Evolutionary conservation across 306 rosid genomes (phyloP).

Genomic region (Rosa persica): DNA sequence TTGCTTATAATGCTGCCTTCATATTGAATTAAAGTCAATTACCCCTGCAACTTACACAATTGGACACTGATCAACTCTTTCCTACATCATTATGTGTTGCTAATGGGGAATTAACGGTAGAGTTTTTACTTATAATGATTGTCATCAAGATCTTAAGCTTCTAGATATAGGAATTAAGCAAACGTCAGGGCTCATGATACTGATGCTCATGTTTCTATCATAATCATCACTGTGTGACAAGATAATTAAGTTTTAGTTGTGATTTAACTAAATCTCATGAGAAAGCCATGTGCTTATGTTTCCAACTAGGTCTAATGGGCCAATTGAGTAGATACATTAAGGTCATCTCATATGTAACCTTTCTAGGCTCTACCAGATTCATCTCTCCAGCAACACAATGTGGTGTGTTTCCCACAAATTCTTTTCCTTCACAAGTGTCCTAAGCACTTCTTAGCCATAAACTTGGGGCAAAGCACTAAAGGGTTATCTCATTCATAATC

Average conservation of each 20-base stretch:
- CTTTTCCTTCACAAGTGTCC: slow-evolving; percentile 32
- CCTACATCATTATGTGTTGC: slow-evolving; percentile 14
- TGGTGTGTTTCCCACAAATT: slow-evolving; percentile 47
- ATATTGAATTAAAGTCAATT: slow-evolving; percentile 41
- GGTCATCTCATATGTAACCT: slow-evolving; percentile 57
- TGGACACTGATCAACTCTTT: neutral
- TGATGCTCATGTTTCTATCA: slow-evolving; percentile 52
- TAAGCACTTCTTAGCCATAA: slow-evolving; percentile 18
- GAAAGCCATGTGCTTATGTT: slow-evolving; percentile 86
- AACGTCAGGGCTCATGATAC: slow-evolving; percentile 42
- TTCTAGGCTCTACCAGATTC: slow-evolving; percentile 31
- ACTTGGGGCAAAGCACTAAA: slow-evolving; percentile 14
- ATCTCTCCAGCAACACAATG: slow-evolving; percentile 47
- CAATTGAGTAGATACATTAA: slow-evolving; percentile 52
- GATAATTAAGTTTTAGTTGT: slow-evolving; percentile 49
- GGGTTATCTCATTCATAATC: neutral
- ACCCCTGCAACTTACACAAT: slow-evolving; percentile 15
- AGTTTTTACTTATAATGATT: slow-evolving; percentile 32
- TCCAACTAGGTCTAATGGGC: slow-evolving; percentile 55
- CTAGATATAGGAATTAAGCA: slow-evolving; percentile 43
- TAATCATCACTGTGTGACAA: slow-evolving; percentile 57
- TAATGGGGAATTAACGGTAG: slow-evolving; percentile 19
- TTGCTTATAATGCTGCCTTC: slow-evolving; percentile 33
- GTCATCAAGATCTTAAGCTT: slow-evolving; percentile 57
- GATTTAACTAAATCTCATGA: slow-evolving; percentile 53